These are phyloP conservation scores for Colletotrichum agaves DNA, from an alignment of 2,329 filamentous ascomycete genomes.

Conservation along the genomic window DNA sequence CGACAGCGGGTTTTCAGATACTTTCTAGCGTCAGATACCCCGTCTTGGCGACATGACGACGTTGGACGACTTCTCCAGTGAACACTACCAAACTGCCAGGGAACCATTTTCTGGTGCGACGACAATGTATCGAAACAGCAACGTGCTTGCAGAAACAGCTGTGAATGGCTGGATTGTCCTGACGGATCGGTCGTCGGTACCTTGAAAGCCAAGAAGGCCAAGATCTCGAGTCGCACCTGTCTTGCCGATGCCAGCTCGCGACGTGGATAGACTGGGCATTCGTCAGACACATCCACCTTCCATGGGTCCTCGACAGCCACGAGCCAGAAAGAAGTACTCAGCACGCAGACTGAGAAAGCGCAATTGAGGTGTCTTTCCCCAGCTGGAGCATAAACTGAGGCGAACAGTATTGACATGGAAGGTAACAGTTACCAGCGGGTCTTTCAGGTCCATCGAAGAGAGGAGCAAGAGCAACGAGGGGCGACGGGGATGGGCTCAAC, in stretches of 20 bases:
- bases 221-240: constrained; percentile 19
- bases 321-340: neutral
- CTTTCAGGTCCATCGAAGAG: neutral
- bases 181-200: constrained; percentile 18
- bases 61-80: too few species aligned
- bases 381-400: neutral
- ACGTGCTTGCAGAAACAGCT: constrained; percentile 14
- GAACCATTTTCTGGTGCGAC: neutral
- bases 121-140: constrained; percentile 22
- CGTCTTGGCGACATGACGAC: constrained; percentile 25
- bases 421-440: neutral
- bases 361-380: neutral
- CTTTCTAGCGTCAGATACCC: constrained; percentile 23
- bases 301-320: neutral
- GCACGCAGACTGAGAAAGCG: neutral
- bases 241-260: constrained; percentile 22
- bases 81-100: neutral
- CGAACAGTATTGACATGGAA: neutral
- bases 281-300: constrained; percentile 28
- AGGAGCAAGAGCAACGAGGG: neutral
- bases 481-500: neutral
- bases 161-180: constrained; percentile 21
- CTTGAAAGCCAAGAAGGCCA: constrained; percentile 35
- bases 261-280: constrained; percentile 36
- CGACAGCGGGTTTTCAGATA: constrained; percentile 12